Base-by-base conservation (phyloP, 2,329 filamentous ascomycete genomes). In the Cercospora canescens region DNA sequence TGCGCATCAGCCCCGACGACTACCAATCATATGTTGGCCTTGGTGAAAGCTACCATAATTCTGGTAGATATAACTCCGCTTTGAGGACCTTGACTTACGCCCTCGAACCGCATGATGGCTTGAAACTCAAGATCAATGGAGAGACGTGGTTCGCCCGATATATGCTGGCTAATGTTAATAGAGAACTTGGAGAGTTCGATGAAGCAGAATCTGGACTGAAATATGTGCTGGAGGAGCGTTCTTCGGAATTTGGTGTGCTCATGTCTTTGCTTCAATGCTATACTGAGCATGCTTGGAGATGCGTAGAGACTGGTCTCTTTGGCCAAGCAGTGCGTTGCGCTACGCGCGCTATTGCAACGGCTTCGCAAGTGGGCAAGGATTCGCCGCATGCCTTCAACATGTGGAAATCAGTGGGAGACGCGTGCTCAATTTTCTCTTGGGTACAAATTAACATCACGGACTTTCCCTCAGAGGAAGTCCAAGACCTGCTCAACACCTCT, bases 21-120 rank as follows among this genome's bases (percentile, higher is more conserved):
- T 98, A 98, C 75, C 91, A 99, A 79, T 96, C 92, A 0, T 99
- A 94, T 88, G 91, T 99, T 26, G 95, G 95, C 1, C 85, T 99
- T 1, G 95, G 94, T n/a, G 95, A 99, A 80, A 96, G 93, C 75
- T 99, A 99, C 75, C 91, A 97, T 76, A 95, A 92, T 72, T 96
- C 94, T 16, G 94, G 95, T 9, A 87, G 94, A 68, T 96, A 96
- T 75, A 91, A 97, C 66, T 94, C 95, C n/a, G 94, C 95, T 0
- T 92, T 91, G 3, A 94, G 95, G 75, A 93, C 95, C 0, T 95
- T 98, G 71, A 83, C 91, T 35, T 91, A 96, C 74, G 95, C 94
- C 0, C 89, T 94, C 75, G 87, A 86, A 62, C 84, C 97, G 4
- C 91, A 94, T 68, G 83, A 87, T 30, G 83, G 84, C 1, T 78